Conservation (phyloP, 768 basidiomycete genomes). For the Rhizopogon vulgaris region DNA sequence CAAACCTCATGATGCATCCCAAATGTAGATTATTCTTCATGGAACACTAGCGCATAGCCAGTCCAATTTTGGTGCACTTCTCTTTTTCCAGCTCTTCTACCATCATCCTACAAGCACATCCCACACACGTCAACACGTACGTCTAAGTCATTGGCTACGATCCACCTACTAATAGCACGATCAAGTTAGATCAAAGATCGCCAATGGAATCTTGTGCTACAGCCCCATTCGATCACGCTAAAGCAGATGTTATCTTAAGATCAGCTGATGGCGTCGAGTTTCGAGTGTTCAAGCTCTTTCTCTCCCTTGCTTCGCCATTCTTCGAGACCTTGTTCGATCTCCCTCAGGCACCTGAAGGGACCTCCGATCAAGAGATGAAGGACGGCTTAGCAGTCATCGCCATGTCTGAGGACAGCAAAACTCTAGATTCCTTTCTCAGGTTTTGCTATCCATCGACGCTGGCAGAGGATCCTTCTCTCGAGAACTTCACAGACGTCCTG, state of each 20-base stretch:
- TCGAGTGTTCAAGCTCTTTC: slow-evolving; percentile 25
- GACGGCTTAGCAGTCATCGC: slow-evolving; percentile 17
- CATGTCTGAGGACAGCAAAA: slow-evolving; percentile 15
- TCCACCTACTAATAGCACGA: neutral
- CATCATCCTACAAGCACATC: neutral
- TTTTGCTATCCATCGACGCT: slow-evolving; percentile 23
- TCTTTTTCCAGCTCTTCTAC: too few species aligned
- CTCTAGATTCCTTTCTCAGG: slow-evolving; percentile 17
- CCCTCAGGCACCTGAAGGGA: slow-evolving; percentile 16
- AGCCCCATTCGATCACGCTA: slow-evolving; percentile 17
- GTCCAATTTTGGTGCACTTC: too few species aligned
- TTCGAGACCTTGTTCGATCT: slow-evolving; percentile 28
- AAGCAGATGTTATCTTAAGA: slow-evolving; percentile 18
- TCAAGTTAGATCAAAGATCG: neutral
- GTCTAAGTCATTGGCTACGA: neutral
- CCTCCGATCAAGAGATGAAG: slow-evolving; percentile 6
- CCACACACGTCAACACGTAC: neutral
- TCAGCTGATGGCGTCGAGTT: slow-evolving; percentile 25
- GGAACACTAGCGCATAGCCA: too few species aligned
- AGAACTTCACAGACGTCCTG: slow-evolving; percentile 2
- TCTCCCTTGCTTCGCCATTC: slow-evolving; percentile 27
- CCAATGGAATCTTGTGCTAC: neutral
- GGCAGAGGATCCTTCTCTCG: slow-evolving; percentile 13
- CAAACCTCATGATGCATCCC: too few species aligned
- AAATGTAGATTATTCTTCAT: too few species aligned